Evolutionary conservation across 768 basidiomycete genomes (phyloP), one percentile per base, ranked within the genome.

Genomic region (Suillus decipiens): DNA sequence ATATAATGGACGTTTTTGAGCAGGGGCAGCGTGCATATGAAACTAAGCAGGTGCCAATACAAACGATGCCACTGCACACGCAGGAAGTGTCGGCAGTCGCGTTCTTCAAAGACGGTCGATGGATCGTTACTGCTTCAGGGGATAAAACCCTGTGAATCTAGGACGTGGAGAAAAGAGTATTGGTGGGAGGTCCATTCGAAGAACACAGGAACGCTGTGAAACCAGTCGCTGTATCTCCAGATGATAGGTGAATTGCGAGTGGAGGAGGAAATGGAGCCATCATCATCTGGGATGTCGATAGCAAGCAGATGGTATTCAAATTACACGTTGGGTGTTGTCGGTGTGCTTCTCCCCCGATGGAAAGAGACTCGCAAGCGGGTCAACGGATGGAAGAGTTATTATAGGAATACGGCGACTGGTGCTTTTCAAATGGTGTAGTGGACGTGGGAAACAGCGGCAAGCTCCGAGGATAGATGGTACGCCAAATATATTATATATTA

Each of bases 281-380:
- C 42, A 70, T 73, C 17, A 70, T 75, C 2, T 75, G 73, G 73
- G 48, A n/a, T n/a, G n/a, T n/a, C n/a, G n/a, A n/a, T n/a, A n/a
- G n/a, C n/a, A n/a, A n/a, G n/a, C n/a, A n/a, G 3, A 70, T 66
- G 59, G 41, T 62, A 11, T 68, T 66, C 36, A 67, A 70, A 8
- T 75, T 47, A 63, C 65, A 36, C 68, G 61, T 2, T 64, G 67
- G 31, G 69, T 76, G 11, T 69, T 66, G 64, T 76, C 57, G 28
- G 58, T 53, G 31, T 22, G 57, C 34, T 60, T 51, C 22, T 63
- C 62, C 15, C 56, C 58, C 8, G 48, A 63, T 33, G 58, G 58
- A 0, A 41, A 41, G 39, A 59, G 39, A 39, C 6, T 63, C 5
- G 47, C 33, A 4, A 59, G 48, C 15, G 62, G 62, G 5, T 59